Evolutionary conservation across 257 asterid species (phyloP).

Genomic region (Coffea eugenioides): DNA sequence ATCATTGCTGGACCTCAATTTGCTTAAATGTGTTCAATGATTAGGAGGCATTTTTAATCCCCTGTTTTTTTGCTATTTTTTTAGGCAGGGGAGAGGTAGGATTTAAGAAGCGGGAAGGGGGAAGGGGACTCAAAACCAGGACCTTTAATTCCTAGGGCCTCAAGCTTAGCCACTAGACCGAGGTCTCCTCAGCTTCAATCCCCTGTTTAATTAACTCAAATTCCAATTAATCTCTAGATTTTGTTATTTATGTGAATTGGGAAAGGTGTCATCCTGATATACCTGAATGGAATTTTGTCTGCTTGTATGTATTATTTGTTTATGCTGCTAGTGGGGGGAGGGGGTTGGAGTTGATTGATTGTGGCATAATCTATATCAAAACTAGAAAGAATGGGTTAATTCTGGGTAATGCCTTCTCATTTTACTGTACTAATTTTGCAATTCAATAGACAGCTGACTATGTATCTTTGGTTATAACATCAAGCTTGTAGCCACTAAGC

Average conservation of each 20-base stretch:
- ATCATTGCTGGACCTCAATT: not conserved
- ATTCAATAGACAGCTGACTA: not conserved
- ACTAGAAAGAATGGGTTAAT: not conserved
- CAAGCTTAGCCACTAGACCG: too few species aligned
- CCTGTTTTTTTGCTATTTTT: not conserved
- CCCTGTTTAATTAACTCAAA: not conserved
- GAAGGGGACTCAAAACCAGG: too few species aligned
- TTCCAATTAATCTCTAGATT: not conserved
- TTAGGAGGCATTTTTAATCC: not conserved
- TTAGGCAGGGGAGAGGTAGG: too few species aligned
- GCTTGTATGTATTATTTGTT: not conserved
- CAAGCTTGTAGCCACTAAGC: not conserved
- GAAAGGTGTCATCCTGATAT: not conserved
- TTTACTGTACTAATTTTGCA: not conserved
- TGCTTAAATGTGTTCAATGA: not conserved
- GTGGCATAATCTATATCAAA: not conserved
- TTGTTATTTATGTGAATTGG: not conserved
- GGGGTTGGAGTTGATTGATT: not conserved
- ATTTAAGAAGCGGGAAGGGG: too few species aligned
- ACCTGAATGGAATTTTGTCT: not conserved
- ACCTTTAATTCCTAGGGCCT: too few species aligned
- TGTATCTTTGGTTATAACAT: not conserved
- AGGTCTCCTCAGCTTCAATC: not conserved
- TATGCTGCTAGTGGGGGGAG: too few species aligned
- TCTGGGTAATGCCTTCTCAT: not conserved